Percentiles rank a stretch among this genome's conserved stretches.
Conservation (phyloP, 148 eudicot genomes). For the Talinum fruticosum region DNA sequence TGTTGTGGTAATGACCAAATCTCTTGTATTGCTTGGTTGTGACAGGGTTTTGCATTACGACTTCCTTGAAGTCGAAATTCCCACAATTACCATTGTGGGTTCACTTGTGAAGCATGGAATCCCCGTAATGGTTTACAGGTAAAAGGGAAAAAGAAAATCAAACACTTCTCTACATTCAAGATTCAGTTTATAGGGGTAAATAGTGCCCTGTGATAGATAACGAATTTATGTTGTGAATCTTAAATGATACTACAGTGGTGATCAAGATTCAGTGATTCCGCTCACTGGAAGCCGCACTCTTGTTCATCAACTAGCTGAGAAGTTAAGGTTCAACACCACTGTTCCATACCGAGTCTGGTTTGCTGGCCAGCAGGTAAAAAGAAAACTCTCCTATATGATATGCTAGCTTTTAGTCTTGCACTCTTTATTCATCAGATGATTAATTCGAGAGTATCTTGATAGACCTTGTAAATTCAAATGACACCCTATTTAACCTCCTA, state of each 20-base stretch:
- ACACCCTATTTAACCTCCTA: not conserved
- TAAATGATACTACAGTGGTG: conserved; percentile 27
- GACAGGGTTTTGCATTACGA: conserved; percentile 4
- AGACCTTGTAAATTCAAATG: not conserved
- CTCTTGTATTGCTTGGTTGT: not conserved
- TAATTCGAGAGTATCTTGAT: not conserved
- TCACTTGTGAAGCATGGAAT: conserved; percentile 6
- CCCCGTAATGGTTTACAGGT: conserved; percentile 12
- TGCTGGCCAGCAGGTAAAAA: conserved; percentile 30
- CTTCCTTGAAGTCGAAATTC: conserved; percentile 5
- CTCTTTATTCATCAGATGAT: not conserved
- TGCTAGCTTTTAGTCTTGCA: not conserved
- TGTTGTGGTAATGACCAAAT: not conserved
- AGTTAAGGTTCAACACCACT: conserved; percentile 32
- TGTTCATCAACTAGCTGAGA: conserved; percentile 29
- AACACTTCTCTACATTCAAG: too few species aligned
- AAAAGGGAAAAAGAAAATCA: too few species aligned
- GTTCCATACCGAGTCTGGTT: conserved; percentile 45
- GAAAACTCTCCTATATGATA: not conserved
- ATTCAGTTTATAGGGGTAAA: too few species aligned
- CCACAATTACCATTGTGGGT: conserved; percentile 8
- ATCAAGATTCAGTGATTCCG: conserved; percentile 44
- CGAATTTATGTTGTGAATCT: not conserved
- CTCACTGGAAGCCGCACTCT: conserved; percentile 34
- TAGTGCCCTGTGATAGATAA: not conserved